Evolutionary conservation across 257 asterid genomes (phyloP), one percentile per base, ranked within the genome.

Genomic region (Solanum neorickii): DNA sequence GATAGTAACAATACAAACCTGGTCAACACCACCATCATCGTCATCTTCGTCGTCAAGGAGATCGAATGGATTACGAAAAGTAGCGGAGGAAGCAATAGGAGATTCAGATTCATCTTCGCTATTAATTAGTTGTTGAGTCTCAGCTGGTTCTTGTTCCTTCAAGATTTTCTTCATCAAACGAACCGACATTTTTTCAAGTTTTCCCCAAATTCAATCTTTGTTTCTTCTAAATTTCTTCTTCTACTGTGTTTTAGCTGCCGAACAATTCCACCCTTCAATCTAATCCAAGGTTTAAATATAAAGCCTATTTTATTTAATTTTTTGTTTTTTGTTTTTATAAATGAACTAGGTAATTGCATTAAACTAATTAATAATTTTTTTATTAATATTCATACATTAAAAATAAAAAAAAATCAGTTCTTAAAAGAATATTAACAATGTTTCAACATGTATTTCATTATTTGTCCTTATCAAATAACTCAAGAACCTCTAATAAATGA

Each of bases 101-200:
- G 84, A 87, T 27, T 82, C 86, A 62, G 89, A 44, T 39, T 87
- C 89, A 35, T 56, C 84, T 29, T 46, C 41, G 84, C 65, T 80
- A 23, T 80, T 46, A 37, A 76, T n/a, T 12, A 78, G 83, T 65
- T 82, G 86, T 76, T 49, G 46, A 18, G 56, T 52, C 18, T 52
- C 49, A 59, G 83, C 86, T 37, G 62, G 41, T 82, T 87, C 84
- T 52, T 83, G 60, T 20, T 82, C 89, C 25, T 83, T 83, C 83
- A 87, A 73, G 46, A 87, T 74, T 70, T 83, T 87, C 60, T 56
- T 87, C 89, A 87, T 69, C 59, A 82, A 69, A 66, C 87, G 86
- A 37, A n/a, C 83, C 83, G 89, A 87, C 89, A 83, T 82, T 73
- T 16, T 75, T 44, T 66, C 33, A 2, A 46, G 13, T 12, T 59